Evolutionary conservation across 176 grass and related monocot species (phyloP).

Genomic region (Tillandsia leiboldiana): DNA sequence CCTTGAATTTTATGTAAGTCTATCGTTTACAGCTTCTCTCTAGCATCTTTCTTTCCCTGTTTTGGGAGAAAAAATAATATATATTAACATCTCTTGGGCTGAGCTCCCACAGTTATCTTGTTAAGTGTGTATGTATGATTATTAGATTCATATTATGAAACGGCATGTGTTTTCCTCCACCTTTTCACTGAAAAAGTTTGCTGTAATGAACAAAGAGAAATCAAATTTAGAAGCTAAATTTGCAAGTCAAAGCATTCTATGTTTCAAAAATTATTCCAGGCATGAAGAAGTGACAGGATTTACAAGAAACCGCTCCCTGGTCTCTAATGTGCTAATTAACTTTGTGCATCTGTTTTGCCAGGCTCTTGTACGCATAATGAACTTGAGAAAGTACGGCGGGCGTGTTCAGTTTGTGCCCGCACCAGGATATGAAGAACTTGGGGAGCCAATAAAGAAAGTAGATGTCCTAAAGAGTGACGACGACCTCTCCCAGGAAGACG

Average conservation of each 20-base stretch:
- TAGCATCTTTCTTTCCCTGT: conserved; percentile 11
- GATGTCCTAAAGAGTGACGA: conserved; percentile 6
- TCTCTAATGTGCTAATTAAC: background rate
- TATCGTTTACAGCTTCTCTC: background rate
- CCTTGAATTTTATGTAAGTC: conserved; percentile 69
- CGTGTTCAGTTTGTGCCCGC: conserved; percentile 61
- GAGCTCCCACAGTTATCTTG: too few relatives aligned
- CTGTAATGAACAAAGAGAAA: too few relatives aligned
- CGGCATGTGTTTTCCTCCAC: too few relatives aligned
- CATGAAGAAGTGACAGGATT: background rate
- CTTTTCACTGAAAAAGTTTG: too few relatives aligned
- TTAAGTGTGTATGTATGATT: too few relatives aligned
- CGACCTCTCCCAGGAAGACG: conserved; percentile 16
- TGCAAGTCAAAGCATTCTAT: too few relatives aligned
- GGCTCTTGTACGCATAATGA: conserved; percentile 52
- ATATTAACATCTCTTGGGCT: background rate
- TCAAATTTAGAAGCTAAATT: too few relatives aligned
- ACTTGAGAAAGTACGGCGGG: conserved; percentile 64
- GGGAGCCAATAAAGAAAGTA: conserved; percentile 40
- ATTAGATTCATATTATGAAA: too few relatives aligned
- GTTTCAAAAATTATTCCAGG: background rate
- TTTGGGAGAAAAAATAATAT: background rate
- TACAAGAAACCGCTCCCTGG: background rate
- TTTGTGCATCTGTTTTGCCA: conserved; percentile 19
- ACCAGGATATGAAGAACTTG: conserved; percentile 66